phyloP scores from a whole-genome alignment of 768 basidiomycete species.

The Hysterangium stoloniferum region DNA sequence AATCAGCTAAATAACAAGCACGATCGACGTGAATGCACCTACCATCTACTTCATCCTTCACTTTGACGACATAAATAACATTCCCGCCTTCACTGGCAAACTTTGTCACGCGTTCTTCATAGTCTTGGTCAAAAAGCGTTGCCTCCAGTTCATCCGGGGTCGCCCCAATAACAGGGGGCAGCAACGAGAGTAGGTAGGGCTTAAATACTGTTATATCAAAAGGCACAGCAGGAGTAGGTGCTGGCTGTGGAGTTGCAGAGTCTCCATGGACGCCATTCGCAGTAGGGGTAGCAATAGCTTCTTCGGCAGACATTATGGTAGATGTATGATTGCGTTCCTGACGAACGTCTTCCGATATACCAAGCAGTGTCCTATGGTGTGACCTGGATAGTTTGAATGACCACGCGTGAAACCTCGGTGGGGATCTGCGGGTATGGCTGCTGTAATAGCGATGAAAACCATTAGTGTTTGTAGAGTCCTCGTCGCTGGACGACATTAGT shows the following conservation, averaged over 20 bases:
- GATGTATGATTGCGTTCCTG: not conserved
- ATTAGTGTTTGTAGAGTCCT: slow-evolving; percentile 2
- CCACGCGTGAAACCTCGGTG: slow-evolving; percentile 12
- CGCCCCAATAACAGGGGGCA: slow-evolving; percentile 82
- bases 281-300: not conserved
- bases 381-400: slow-evolving; percentile 7
- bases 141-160: slow-evolving; percentile 53
- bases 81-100: slow-evolving; percentile 73
- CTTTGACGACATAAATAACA: slow-evolving; percentile 77
- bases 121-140: slow-evolving; percentile 62
- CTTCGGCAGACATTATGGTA: slow-evolving; percentile 3
- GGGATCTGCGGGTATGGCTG: slow-evolving; percentile 8
- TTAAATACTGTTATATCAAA: slow-evolving; percentile 70
- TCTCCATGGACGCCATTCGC: slow-evolving; percentile 12
- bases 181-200: slow-evolving; percentile 58
- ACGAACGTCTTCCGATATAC: slow-evolving; percentile 2
- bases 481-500: slow-evolving; percentile 11
- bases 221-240: slow-evolving; percentile 25
- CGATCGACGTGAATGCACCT: slow-evolving; percentile 17
- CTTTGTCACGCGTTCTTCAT: slow-evolving; percentile 64
- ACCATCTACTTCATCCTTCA: slow-evolving; percentile 71
- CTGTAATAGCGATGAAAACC: slow-evolving; percentile 6
- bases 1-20: not conserved
- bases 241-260: slow-evolving; percentile 5
- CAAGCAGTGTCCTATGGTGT: not conserved